Evolutionary conservation across 768 basidiomycete genomes (phyloP), one percentile per base, ranked within the genome.

Genomic region (Boletus edulis): DNA sequence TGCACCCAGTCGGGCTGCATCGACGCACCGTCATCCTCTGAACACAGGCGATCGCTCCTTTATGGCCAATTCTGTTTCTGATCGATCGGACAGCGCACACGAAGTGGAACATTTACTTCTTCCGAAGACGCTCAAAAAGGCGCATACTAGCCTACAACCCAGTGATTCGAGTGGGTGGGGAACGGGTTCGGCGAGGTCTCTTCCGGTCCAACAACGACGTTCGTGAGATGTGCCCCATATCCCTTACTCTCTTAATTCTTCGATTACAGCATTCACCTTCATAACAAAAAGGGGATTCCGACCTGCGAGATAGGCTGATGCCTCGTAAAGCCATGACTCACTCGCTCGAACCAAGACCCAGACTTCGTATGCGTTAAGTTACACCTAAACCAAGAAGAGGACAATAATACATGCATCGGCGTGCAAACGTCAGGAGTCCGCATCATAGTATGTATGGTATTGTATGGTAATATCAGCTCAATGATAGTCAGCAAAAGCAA

Each of bases 51-150:
- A 80, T 52, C 73, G 70, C 27, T 72, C 76, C 20, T 76, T 81
- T 60, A 73, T 73, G 54, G 73, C 80, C 31, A 71, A 73, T 27
- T 73, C 76, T 56, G 57, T 74, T 40, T 84, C 83, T 43, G 83
- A 85, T 64, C 77, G 76, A 32, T 86, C 87, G 32, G 82, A 83
- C 51, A 89, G 87, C 65, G 78, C 81, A 1, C 80, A 83, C 47
- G 89, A 90, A 63, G 85, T 89, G n/a, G 88, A 91, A 64, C 79
- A 80, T 57, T 65, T 89, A 56, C 74, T 89, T 37, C 70, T 78
- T 43, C 63, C 67, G 53, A 61, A 61, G 57, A 29, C 49, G 40
- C 34, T 55, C 45, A 62, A 71, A 58, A 49, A 60, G 48, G 59
- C 55, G 29, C 55, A 52, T 35, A 48, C 57, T 51, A 60, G 55